These are phyloP conservation scores for Saccharomycopsis guyanensis DNA, from an alignment of 805 yeast species.

Conservation along the genomic window DNA sequence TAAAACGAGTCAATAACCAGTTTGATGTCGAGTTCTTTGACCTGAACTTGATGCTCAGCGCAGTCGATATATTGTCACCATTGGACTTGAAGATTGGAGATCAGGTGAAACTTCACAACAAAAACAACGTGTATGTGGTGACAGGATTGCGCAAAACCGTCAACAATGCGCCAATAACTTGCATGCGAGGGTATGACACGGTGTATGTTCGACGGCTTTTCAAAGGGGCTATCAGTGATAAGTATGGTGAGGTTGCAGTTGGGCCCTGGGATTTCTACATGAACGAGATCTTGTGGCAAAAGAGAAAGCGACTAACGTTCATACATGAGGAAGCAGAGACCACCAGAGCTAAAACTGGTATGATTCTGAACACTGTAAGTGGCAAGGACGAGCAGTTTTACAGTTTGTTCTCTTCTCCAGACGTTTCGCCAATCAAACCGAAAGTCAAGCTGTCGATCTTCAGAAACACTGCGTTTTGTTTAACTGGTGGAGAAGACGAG, in stretches of 20 bases:
- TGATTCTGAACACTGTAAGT: neutral
- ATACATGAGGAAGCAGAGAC: neutral
- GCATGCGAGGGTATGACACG: slow-evolving; percentile 56
- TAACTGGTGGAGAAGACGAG: slow-evolving; percentile 15
- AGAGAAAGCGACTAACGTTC: slow-evolving; percentile 24
- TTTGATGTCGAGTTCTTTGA: slow-evolving; percentile 35
- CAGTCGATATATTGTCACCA: slow-evolving; percentile 34
- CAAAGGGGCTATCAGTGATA: slow-evolving; percentile 19
- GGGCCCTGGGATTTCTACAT: slow-evolving; percentile 30
- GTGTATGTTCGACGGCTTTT: slow-evolving; percentile 32
- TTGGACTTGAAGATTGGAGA: slow-evolving; percentile 57
- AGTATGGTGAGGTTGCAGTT: slow-evolving; percentile 24
- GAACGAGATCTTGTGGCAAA: slow-evolving; percentile 34
- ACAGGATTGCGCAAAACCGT: slow-evolving; percentile 33
- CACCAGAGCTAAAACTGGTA: neutral
- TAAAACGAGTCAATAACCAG: slow-evolving; percentile 23
- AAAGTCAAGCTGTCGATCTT: slow-evolving; percentile 19
- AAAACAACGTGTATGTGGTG: slow-evolving; percentile 32
- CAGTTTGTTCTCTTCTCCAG: slow-evolving; percentile 17
- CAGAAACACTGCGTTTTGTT: slow-evolving; percentile 20
- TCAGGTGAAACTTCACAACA: slow-evolving; percentile 31
- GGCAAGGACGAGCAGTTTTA: slow-evolving; percentile 8
- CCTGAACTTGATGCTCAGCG: slow-evolving; percentile 27
- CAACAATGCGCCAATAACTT: slow-evolving; percentile 32
- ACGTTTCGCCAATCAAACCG: slow-evolving; percentile 15